Percentiles rank a stretch among this genome's conserved stretches.
phyloP scores from a whole-genome alignment of 805 yeast species.

The Candida nitratophila region DNA sequence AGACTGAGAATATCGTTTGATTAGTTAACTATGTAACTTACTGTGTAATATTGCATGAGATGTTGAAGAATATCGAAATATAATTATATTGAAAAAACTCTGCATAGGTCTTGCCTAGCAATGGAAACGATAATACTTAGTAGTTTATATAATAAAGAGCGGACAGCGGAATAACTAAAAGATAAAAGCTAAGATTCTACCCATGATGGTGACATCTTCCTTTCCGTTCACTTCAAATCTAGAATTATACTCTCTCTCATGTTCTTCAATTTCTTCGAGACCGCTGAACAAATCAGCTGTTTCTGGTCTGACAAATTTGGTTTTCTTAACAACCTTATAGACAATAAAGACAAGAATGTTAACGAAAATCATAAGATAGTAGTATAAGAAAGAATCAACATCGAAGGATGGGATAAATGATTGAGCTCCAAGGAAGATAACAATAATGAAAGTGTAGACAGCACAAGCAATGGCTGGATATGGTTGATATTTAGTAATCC shows the following conservation, averaged over 20 bases:
- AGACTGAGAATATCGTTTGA: too few species aligned
- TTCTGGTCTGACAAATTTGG: slow-evolving; percentile 32
- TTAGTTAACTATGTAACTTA: too few species aligned
- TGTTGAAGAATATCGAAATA: too few species aligned
- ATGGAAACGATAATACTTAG: too few species aligned
- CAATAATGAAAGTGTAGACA: slow-evolving; percentile 27
- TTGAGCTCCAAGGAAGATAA: slow-evolving; percentile 31
- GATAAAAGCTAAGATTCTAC: not conserved
- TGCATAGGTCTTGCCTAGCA: too few species aligned
- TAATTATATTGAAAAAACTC: too few species aligned
- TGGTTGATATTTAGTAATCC: slow-evolving; percentile 37
- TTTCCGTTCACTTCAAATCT: not conserved
- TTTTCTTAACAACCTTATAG: slow-evolving; percentile 32
- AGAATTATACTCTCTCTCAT: slow-evolving; percentile 29
- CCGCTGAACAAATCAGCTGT: slow-evolving; percentile 41
- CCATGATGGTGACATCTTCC: not conserved
- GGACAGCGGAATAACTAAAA: too few species aligned
- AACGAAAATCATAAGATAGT: slow-evolving; percentile 36
- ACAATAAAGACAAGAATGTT: slow-evolving; percentile 27
- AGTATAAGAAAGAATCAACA: slow-evolving; percentile 34
- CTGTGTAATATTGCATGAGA: too few species aligned
- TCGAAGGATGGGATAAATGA: slow-evolving; percentile 33
- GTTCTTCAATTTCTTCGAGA: slow-evolving; percentile 41
- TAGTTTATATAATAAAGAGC: too few species aligned
- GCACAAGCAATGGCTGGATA: slow-evolving; percentile 21